Conservation (phyloP, 345 rosid genomes). For the Populus pruinosa region DNA sequence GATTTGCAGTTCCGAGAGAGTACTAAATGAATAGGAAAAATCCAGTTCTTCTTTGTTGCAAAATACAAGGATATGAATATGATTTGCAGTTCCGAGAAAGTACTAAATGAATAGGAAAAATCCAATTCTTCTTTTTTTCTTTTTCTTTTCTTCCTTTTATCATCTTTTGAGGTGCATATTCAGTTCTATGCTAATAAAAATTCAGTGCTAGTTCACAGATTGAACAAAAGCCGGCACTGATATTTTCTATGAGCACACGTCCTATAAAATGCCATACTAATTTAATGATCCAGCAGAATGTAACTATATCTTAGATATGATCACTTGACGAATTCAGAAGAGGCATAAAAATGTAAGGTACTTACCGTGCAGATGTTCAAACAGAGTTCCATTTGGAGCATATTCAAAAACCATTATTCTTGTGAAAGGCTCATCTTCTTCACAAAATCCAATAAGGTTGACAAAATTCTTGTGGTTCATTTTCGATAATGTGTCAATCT, state of each 20-base stretch:
- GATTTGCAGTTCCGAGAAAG: background rate
- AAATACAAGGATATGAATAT: background rate
- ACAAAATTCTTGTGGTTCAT: conserved; percentile 90
- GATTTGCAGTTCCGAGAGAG: background rate
- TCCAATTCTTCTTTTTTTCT: background rate
- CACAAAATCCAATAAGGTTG: conserved; percentile 84
- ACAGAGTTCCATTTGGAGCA: conserved; percentile 93
- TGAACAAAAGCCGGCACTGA: background rate
- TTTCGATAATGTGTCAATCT: conserved; percentile 75
- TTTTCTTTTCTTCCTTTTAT: too few species aligned
- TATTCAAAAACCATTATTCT: conserved; percentile 95
- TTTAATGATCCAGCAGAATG: background rate
- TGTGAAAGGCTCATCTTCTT: conserved; percentile 72
- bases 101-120: background rate
- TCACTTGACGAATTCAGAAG: background rate
- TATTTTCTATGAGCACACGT: background rate
- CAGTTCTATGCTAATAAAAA: background rate
- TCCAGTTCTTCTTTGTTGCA: background rate
- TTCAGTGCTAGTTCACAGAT: background rate
- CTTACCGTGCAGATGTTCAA: conserved; percentile 91
- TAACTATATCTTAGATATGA: background rate
- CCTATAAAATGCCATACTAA: background rate
- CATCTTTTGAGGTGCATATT: background rate
- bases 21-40: background rate
- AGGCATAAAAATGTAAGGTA: background rate